Conservation (phyloP, 805 yeast species). For the Metschnikowia sp. region DNA sequence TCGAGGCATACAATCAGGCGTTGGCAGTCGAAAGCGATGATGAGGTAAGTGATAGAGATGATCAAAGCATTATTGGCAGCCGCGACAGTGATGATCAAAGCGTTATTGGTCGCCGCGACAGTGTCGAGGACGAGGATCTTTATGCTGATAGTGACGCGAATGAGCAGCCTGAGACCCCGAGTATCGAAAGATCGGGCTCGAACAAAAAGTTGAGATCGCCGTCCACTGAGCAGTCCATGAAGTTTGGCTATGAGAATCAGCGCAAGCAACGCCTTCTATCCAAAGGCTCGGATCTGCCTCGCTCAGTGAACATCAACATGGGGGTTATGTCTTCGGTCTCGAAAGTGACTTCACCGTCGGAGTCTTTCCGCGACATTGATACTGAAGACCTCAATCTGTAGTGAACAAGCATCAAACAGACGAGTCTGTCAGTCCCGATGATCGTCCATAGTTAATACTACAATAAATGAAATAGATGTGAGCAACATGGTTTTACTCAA, state of each 20-base stretch:
- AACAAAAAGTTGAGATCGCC: slow-evolving; percentile 18
- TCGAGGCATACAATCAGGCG: slow-evolving; percentile 13
- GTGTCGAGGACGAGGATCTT: slow-evolving; percentile 10
- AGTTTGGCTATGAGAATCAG: slow-evolving; percentile 17
- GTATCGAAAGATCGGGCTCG: neutral
- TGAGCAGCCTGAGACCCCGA: neutral
- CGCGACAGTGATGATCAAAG: neutral
- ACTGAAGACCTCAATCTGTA: no score
- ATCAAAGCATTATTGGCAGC: neutral
- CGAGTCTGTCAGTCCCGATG: no score
- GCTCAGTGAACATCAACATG: slow-evolving; percentile 16
- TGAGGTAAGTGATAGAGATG: neutral
- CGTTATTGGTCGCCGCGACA: neutral
- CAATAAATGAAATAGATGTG: slow-evolving; percentile 43
- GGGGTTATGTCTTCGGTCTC: slow-evolving; percentile 18
- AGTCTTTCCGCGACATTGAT: slow-evolving; percentile 4
- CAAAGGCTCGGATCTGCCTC: slow-evolving; percentile 17
- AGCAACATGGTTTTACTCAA: slow-evolving; percentile 99
- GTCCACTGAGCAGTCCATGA: slow-evolving; percentile 13
- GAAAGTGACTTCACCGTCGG: slow-evolving; percentile 17
- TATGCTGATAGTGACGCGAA: slow-evolving; percentile 9
- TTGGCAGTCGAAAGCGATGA: slow-evolving; percentile 16
- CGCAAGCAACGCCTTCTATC: slow-evolving; percentile 19
- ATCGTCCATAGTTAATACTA: neutral
- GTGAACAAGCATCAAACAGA: no score